A percentile compares a stretch with the other conserved stretches of the same genome.
These are phyloP conservation scores for Curvularia spicifera DNA, from an alignment of 2,329 filamentous ascomycete genomes.

Conservation along the genomic window DNA sequence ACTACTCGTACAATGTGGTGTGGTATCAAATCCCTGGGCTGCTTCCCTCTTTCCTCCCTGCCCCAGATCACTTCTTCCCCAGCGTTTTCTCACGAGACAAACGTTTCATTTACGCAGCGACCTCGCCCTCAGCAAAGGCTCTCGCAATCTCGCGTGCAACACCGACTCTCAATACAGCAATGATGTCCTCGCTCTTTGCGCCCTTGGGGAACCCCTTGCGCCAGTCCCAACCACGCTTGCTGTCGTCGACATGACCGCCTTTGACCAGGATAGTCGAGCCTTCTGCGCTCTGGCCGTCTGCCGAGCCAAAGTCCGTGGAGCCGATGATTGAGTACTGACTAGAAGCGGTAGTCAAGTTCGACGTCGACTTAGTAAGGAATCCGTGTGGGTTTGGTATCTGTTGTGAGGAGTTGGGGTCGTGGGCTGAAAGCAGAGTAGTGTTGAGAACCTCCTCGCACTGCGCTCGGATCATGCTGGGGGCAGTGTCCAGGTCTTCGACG, in stretches of 20 bases:
- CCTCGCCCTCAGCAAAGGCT: constrained; percentile 71
- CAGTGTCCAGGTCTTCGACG: constrained; percentile 79
- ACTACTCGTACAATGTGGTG: constrained; percentile 3
- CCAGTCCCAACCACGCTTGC: constrained; percentile 76
- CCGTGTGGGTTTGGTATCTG: constrained; percentile 23
- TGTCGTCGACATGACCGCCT: constrained; percentile 42
- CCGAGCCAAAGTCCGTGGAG: constrained; percentile 70
- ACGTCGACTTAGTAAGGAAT: constrained; percentile 65
- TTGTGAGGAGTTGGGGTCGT: constrained; percentile 49
- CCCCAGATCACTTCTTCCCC: background rate
- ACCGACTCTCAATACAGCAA: constrained; percentile 73
- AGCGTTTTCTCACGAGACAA: background rate
- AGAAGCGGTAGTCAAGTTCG: constrained; percentile 60
- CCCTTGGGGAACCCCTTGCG: constrained; percentile 62
- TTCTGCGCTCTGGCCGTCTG: constrained; percentile 44
- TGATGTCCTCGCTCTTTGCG: constrained; percentile 71
- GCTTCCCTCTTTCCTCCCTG: no score
- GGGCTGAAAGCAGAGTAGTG: constrained; percentile 74
- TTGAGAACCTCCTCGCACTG: constrained; percentile 80
- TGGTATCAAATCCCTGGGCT: constrained; percentile 5
- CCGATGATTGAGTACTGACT: constrained; percentile 73
- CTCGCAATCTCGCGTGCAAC: constrained; percentile 76
- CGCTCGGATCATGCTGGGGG: constrained; percentile 72
- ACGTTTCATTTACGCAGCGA: constrained; percentile 37
- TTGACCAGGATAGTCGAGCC: constrained; percentile 58